A percentile compares a stretch with the other conserved stretches of the same genome.
phyloP scores from a whole-genome alignment of 345 rosid species.

The Populus tremula region DNA sequence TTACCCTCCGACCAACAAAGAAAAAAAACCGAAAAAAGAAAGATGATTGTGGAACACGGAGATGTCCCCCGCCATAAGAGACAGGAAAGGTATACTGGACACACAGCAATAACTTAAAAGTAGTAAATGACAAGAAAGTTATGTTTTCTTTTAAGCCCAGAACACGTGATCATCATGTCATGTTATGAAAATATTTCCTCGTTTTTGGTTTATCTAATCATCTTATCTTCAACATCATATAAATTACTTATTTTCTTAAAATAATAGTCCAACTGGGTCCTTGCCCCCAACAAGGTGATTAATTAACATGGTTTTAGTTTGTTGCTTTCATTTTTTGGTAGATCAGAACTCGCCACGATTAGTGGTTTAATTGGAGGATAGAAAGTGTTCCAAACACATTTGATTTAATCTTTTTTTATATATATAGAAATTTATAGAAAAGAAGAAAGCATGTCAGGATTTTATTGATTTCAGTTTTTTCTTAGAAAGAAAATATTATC shows the following conservation, averaged over 20 bases:
- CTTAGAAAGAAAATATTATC: too few species aligned
- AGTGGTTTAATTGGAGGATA: background rate
- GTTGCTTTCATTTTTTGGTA: background rate
- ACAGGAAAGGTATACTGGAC: constrained; percentile 7
- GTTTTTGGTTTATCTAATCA: background rate
- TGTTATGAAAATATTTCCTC: background rate
- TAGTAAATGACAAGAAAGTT: background rate
- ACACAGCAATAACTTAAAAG: background rate
- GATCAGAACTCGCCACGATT: background rate
- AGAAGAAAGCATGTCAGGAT: too few species aligned
- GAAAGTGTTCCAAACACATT: background rate
- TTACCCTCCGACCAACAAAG: constrained; percentile 10
- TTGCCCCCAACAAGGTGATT: constrained; percentile 1
- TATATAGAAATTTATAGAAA: too few species aligned
- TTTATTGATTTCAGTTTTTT: too few species aligned
- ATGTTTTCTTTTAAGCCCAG: background rate
- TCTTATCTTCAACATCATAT: constrained; percentile 4
- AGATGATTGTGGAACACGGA: background rate
- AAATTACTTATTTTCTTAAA: background rate
- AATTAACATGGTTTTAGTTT: background rate
- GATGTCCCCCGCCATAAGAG: constrained; percentile 12
- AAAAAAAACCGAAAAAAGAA: background rate
- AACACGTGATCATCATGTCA: constrained; percentile 17
- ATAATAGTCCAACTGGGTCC: background rate
- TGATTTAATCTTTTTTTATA: too few species aligned